Percentiles rank a stretch among this genome's conserved stretches.
Conservation (phyloP, 1,284 basidiomycete species). For the Tilletia setariae region DNA sequence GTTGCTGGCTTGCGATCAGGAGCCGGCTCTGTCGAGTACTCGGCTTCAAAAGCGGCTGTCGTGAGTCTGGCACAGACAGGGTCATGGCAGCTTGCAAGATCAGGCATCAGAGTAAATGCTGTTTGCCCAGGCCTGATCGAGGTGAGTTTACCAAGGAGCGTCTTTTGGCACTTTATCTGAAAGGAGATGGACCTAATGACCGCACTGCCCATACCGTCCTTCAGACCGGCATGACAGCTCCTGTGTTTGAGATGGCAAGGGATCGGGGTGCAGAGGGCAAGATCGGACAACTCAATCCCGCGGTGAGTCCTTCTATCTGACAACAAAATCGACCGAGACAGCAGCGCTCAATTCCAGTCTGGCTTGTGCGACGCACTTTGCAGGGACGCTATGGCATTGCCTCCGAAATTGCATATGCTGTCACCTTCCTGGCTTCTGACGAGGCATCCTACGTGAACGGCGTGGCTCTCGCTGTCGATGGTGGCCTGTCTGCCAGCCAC, state of each 20-base stretch:
- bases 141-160: slow-evolving; percentile 1
- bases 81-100: slow-evolving; percentile 74
- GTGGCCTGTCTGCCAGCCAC: slow-evolving; percentile 71
- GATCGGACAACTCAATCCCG: slow-evolving; percentile 81
- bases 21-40: slow-evolving; percentile 79
- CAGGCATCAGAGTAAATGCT: slow-evolving; percentile 81
- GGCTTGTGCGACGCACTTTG: background rate
- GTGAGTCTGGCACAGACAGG: slow-evolving; percentile 80
- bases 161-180: slow-evolving; percentile 14
- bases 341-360: too few relatives aligned
- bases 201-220: slow-evolving; percentile 24
- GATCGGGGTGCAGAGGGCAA: slow-evolving; percentile 68
- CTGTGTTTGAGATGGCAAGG: slow-evolving; percentile 72
- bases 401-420: slow-evolving; percentile 71
- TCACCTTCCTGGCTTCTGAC: slow-evolving; percentile 83
- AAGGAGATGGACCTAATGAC: too few relatives aligned
- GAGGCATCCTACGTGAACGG: slow-evolving; percentile 82
- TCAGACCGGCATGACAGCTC: slow-evolving; percentile 72
- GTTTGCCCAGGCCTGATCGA: slow-evolving; percentile 89
- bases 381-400: slow-evolving; percentile 6
- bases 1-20: slow-evolving; percentile 83
- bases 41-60: slow-evolving; percentile 49
- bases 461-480: slow-evolving; percentile 80
- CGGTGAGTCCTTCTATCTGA: slow-evolving; percentile 61
- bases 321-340: too few relatives aligned